Evolutionary conservation across 2,329 filamentous ascomycete species (phyloP).

Genomic region (Trichoderma sp.): DNA sequence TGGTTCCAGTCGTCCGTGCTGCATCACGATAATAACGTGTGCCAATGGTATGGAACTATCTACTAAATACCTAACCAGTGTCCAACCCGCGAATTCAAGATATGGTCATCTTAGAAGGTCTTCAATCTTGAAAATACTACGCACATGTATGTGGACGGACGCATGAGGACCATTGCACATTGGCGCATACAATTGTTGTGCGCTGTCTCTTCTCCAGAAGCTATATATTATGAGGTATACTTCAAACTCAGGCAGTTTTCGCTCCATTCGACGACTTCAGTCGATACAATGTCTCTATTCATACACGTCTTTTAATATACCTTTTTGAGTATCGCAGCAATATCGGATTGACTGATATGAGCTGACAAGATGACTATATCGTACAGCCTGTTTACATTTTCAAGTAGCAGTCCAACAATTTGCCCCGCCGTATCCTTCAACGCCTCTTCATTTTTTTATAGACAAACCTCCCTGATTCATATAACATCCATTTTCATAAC

Average conservation of each 20-base stretch:
- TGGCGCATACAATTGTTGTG: background rate
- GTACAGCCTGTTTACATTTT: constrained; percentile 8
- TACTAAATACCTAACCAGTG: background rate
- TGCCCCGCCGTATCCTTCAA: constrained; percentile 10
- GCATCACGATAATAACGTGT: background rate
- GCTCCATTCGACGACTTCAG: background rate
- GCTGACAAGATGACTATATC: constrained; percentile 12
- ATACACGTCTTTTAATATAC: background rate
- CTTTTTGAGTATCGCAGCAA: background rate
- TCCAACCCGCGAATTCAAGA: background rate
- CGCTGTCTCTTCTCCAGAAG: background rate
- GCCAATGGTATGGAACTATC: background rate
- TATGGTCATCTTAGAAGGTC: background rate
- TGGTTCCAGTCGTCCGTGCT: background rate
- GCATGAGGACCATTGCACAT: background rate
- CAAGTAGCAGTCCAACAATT: background rate
- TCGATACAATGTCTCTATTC: background rate
- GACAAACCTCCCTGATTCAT: background rate
- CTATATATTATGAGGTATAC: too few species aligned
- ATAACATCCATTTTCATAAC: background rate
- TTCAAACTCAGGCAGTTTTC: background rate
- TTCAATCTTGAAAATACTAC: background rate
- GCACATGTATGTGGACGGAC: background rate
- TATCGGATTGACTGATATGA: background rate
- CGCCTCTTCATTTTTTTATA: background rate